Conservation (phyloP, 1,284 basidiomycete genomes). For the Tilletia indica region DNA sequence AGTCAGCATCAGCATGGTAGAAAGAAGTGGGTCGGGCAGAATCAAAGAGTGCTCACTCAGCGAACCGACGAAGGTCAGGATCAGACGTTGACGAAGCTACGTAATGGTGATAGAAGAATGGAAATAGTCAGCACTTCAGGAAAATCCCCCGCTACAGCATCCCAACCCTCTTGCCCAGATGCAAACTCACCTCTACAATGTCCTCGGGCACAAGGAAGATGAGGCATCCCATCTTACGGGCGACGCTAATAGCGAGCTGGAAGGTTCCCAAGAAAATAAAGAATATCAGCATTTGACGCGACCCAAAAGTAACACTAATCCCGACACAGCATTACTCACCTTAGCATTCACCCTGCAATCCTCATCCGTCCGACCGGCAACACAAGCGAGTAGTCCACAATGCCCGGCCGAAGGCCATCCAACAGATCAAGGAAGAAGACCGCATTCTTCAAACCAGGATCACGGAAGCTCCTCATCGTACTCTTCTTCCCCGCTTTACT, state of each 20-base stretch:
- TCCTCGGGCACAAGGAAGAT: constrained; percentile 97
- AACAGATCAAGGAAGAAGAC: constrained; percentile 92
- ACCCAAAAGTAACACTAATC: background rate
- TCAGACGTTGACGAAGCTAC: constrained; percentile 51
- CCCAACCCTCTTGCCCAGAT: constrained; percentile 48
- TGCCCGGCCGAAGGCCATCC: constrained; percentile 85
- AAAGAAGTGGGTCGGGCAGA: background rate
- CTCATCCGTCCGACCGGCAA: constrained; percentile 71
- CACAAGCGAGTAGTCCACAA: constrained; percentile 86
- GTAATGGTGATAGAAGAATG: constrained; percentile 17
- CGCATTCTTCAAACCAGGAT: constrained; percentile 82
- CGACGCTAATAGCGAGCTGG: constrained; percentile 91
- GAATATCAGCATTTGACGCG: constrained; percentile 1
- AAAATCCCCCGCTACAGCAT: constrained; percentile 7
- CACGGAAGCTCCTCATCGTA: constrained; percentile 87
- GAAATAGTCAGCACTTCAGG: background rate
- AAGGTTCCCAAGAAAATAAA: constrained; percentile 53
- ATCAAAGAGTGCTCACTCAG: constrained; percentile 43
- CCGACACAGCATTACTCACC: background rate
- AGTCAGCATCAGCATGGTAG: background rate
- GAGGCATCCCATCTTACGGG: constrained; percentile 91
- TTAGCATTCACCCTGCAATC: constrained; percentile 83
- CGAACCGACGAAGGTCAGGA: constrained; percentile 64
- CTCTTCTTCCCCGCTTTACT: constrained; percentile 69
- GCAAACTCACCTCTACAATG: constrained; percentile 50